Evolutionary conservation across 2,329 filamentous ascomycete genomes (phyloP).

Genomic region (Ramularia collo-cygni): DNA sequence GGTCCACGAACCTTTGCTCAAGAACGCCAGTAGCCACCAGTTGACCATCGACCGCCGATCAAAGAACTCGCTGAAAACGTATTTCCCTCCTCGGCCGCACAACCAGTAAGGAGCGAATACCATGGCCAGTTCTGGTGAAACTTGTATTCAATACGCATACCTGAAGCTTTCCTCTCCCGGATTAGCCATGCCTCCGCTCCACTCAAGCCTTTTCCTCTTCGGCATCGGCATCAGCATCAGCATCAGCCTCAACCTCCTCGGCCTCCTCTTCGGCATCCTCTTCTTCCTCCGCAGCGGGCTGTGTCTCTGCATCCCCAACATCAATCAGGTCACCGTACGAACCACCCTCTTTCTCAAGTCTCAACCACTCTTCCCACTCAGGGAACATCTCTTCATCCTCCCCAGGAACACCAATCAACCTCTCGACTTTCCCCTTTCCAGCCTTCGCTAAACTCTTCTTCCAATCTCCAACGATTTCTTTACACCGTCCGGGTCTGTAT

Average conservation of each 20-base stretch:
- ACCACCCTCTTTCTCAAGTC: conserved; percentile 67
- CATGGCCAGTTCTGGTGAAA: no score
- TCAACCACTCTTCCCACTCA: conserved; percentile 88
- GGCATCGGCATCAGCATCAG: conserved; percentile 11
- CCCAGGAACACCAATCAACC: conserved; percentile 74
- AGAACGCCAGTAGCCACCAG: no score
- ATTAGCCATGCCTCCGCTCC: no score
- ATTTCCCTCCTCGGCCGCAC: no score
- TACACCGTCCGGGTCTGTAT: conserved; percentile 76
- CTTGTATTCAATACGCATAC: no score
- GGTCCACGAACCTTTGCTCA: no score
- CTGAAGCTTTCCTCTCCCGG: no score
- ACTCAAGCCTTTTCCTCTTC: neutral
- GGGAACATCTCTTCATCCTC: conserved; percentile 69
- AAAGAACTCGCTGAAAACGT: no score
- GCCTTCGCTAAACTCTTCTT: conserved; percentile 75
- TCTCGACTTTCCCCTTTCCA: conserved; percentile 78
- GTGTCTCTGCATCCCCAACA: conserved; percentile 30
- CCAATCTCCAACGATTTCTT: conserved; percentile 66
- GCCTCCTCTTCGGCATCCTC: conserved; percentile 8
- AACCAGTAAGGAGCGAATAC: no score
- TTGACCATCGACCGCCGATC: no score
- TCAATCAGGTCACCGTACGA: conserved; percentile 35
- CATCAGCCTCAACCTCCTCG: conserved; percentile 8
- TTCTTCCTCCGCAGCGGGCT: conserved; percentile 9